A percentile compares a stretch with the other conserved stretches of the same genome.
phyloP scores from a whole-genome alignment of 179 eudicot genomes.

The Silene vulgaris region DNA sequence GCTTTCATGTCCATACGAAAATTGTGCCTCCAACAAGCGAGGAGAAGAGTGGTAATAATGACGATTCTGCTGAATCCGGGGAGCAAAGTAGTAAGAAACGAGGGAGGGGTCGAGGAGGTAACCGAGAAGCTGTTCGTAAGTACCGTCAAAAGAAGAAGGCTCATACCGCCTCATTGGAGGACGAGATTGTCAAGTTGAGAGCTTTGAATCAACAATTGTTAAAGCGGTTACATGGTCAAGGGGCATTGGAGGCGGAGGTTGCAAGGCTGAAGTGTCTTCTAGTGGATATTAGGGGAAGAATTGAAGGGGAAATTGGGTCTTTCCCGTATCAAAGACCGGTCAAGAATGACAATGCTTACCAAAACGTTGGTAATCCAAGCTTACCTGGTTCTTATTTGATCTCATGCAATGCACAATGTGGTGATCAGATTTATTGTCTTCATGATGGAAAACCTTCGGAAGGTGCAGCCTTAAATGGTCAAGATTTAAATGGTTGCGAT shows the following conservation, averaged over 20 bases:
- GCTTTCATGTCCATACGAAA: slow-evolving; percentile 88
- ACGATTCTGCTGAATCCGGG: slow-evolving; percentile 71
- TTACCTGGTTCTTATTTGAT: slow-evolving; percentile 48
- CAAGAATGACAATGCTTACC: slow-evolving; percentile 48
- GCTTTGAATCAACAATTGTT: slow-evolving; percentile 74
- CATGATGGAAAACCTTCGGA: slow-evolving; percentile 49
- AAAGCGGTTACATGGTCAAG: slow-evolving; percentile 77
- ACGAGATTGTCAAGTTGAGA: slow-evolving; percentile 72
- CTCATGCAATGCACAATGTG: slow-evolving; percentile 67
- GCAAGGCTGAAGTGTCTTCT: slow-evolving; percentile 92
- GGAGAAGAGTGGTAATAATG: slow-evolving; percentile 52
- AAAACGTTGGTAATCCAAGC: slow-evolving; percentile 34
- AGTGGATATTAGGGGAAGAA: slow-evolving; percentile 90
- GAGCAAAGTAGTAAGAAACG: slow-evolving; percentile 59
- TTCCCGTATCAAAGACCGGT: slow-evolving; percentile 81
- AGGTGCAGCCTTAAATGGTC: slow-evolving; percentile 37
- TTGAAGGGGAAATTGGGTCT: slow-evolving; percentile 93
- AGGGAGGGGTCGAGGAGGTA: slow-evolving; percentile 60
- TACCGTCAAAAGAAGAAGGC: slow-evolving; percentile 98
- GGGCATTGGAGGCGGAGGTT: slow-evolving; percentile 73
- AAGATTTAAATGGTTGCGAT: slow-evolving; percentile 57
- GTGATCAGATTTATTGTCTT: slow-evolving; percentile 74
- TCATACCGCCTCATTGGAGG: slow-evolving; percentile 76
- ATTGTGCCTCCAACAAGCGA: slow-evolving; percentile 55
- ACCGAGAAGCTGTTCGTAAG: slow-evolving; percentile 92